Evolutionary conservation across 164 flowering plant species (phyloP), one percentile per base, ranked within the genome.

Genomic region (Brasenia schreberi): DNA sequence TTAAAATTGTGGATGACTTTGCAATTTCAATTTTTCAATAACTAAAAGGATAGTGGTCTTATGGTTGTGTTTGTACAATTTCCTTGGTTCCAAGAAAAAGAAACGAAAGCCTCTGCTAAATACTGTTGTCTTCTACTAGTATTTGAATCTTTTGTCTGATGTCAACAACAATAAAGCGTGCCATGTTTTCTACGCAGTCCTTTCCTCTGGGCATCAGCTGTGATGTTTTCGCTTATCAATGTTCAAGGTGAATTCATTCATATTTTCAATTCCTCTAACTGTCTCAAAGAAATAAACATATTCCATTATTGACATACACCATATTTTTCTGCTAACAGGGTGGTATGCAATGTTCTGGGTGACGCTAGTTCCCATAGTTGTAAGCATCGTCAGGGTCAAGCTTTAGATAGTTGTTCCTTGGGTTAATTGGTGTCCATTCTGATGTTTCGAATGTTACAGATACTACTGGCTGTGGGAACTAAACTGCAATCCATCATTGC

Each of bases 401-500:
- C 5, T 59, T 56, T 59, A 16, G 17, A 60, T 69, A 18, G 69
- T 44, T 2, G 7, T 64, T 43, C 39, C n/a, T 42, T 10, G 18
- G 19, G 23, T 18, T 39, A 18, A 23, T 18, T 11, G 39, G 10
- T 23, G 42, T 17, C 66, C n/a, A n/a, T 0, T 49, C 43, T 18
- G 9, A 33, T 27, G n/a, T 17, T 64, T 19, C 7, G 18, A 68
- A 66, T 60, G 11, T 75, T 69, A 70, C 77, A 95, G 97, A 67
- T 87, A 66, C 82, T 83, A 44, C 82, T 95, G 76, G 83, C 90
- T 45, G 88, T 95, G 58, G 99, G 97, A 68, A 87, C 97, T 44
- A 95, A 95, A 78, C 92, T 95, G 64, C 97, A 95, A 78, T 85
- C 82, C 27, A 85, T 95, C 70, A 90, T 95, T 74, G 64, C 92